A percentile compares a stretch with the other conserved stretches of the same genome.
These are phyloP conservation scores for Fusarium camptoceras DNA, from an alignment of 2,329 filamentous ascomycete species.

Conservation along the genomic window DNA sequence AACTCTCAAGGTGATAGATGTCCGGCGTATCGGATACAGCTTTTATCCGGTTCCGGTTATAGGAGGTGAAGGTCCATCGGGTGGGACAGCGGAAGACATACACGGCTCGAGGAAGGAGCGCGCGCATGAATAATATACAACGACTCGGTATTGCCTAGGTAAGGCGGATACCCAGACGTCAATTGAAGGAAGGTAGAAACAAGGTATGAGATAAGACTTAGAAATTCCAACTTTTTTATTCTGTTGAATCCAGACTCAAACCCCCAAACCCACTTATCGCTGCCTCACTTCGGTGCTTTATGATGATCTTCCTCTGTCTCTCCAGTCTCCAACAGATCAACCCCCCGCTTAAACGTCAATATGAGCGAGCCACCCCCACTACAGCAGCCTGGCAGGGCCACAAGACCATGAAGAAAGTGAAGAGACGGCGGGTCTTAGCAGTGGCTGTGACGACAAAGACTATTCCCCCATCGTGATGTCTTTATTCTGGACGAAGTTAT, in stretches of 20 bases:
- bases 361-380: conserved; percentile 45
- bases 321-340: conserved; percentile 2
- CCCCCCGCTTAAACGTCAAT: conserved; percentile 40
- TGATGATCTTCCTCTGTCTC: conserved; percentile 9
- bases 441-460: conserved; percentile 28
- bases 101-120: background rate
- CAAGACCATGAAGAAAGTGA: conserved; percentile 18
- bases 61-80: background rate
- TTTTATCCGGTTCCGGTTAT: conserved; percentile 31
- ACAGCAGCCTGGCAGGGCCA: conserved; percentile 16
- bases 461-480: conserved; percentile 11
- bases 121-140: conserved; percentile 10
- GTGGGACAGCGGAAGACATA: background rate
- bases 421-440: conserved; percentile 18
- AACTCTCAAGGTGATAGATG: conserved; percentile 1
- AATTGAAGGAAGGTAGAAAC: conserved; percentile 1
- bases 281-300: conserved; percentile 34
- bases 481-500: background rate
- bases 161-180: background rate
- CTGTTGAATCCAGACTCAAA: background rate
- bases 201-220: background rate
- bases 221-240: conserved; percentile 5
- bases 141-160: conserved; percentile 6
- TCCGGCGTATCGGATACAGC: conserved; percentile 25
- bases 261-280: conserved; percentile 31